phyloP scores from a whole-genome alignment of 768 basidiomycete species.

The Amanita exitialis region DNA sequence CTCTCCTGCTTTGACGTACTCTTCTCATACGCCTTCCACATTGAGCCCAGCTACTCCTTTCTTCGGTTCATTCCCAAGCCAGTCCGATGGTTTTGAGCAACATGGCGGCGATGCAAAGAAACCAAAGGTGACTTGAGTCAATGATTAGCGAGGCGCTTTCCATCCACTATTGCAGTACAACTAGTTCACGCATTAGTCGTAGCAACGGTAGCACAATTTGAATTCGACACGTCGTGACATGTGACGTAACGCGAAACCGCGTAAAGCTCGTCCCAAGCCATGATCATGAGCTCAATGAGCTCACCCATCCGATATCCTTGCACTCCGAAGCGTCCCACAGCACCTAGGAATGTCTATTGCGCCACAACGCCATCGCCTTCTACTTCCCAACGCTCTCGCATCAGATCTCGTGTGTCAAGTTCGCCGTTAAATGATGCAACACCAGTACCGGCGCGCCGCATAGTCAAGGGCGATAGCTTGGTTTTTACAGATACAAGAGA shows the following conservation, averaged over 20 bases:
- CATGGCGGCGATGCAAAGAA: slow-evolving; percentile 1
- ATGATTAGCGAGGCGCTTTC: neutral
- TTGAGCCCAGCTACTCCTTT: slow-evolving; percentile 67
- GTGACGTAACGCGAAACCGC: neutral
- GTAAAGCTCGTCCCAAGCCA: too few relatives aligned
- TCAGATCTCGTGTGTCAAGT: neutral
- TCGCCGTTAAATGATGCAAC: neutral
- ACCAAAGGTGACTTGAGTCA: neutral
- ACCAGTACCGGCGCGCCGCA: neutral
- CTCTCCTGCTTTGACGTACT: slow-evolving; percentile 61
- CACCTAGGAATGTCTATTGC: neutral
- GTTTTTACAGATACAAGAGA: neutral
- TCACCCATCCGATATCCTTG: neutral
- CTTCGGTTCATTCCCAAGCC: slow-evolving; percentile 45
- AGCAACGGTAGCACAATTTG: neutral
- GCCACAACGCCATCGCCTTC: neutral
- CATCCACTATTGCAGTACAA: neutral
- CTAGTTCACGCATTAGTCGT: neutral
- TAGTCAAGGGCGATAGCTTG: neutral
- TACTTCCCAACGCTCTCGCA: neutral
- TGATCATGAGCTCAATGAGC: too few relatives aligned
- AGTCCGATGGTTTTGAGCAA: slow-evolving; percentile 20
- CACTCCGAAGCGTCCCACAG: slow-evolving; percentile 5
- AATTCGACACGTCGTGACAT: neutral
- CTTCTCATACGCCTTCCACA: slow-evolving; percentile 53